Percentiles rank a stretch among this genome's conserved stretches.
Evolutionary conservation across 371 early-diverging fungal genomes (phyloP).

Genomic region (Zychaea mexicana): DNA sequence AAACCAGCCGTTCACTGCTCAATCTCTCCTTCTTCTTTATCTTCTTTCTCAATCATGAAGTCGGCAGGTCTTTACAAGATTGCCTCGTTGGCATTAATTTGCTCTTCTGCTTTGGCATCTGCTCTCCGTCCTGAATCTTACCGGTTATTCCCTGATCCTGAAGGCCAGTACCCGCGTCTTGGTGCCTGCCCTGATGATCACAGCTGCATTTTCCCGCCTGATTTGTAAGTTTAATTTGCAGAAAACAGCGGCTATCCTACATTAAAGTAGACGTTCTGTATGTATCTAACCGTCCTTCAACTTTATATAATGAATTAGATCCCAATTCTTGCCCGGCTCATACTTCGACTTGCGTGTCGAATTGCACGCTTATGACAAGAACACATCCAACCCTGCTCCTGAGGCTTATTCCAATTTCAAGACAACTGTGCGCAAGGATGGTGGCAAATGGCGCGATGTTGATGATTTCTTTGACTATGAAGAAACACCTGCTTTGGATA

Average conservation of each 20-base stretch:
- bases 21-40: too few relatives aligned
- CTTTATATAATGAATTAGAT: conserved; percentile 35
- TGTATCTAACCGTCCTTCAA: too few relatives aligned
- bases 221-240: conserved; percentile 58
- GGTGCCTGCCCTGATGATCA: conserved; percentile 58
- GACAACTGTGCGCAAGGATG: conserved; percentile 45
- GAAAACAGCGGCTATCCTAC: conserved; percentile 26
- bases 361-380: conserved; percentile 55
- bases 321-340: conserved; percentile 58
- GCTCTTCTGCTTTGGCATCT: conserved; percentile 19
- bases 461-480: conserved; percentile 43
- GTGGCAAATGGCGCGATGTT: conserved; percentile 43
- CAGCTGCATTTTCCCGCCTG: conserved; percentile 60
- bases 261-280: too few relatives aligned
- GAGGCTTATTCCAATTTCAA: conserved; percentile 35
- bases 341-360: conserved; percentile 64
- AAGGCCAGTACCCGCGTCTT: conserved; percentile 59
- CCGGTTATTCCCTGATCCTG: conserved; percentile 35
- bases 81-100: conserved; percentile 3
- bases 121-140: conserved; percentile 9
- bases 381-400: conserved; percentile 37
- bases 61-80: not conserved
- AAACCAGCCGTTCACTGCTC: too few relatives aligned
- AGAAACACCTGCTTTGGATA: conserved; percentile 36
- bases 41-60: not conserved